Evolutionary conservation across 2,329 filamentous ascomycete genomes (phyloP).

Genomic region (Fusarium sp.): DNA sequence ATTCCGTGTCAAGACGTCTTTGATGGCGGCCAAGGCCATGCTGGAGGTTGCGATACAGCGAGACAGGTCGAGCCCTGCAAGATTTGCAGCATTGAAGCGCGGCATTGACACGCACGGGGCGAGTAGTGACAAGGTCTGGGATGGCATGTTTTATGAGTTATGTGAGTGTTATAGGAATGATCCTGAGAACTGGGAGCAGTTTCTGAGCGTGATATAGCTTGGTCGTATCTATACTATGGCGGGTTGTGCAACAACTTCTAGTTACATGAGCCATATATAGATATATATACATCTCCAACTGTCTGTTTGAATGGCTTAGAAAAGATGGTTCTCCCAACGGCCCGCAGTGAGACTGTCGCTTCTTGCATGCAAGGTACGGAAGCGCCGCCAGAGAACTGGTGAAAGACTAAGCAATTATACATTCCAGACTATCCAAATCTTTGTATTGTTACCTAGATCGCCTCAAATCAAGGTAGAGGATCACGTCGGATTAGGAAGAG

Average conservation of each 20-base stretch:
- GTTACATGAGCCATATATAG: not conserved
- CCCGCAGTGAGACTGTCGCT: slow-evolving; percentile 2
- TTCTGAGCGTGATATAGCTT: not conserved
- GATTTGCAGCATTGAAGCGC: not conserved
- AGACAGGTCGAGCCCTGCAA: not conserved
- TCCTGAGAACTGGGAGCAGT: not conserved
- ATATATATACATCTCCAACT: not conserved
- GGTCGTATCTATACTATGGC: too few species aligned
- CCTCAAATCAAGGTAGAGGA: not conserved
- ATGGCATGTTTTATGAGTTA: not conserved
- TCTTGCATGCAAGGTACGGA: not conserved
- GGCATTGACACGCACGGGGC: not conserved
- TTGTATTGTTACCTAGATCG: not conserved
- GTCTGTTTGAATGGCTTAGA: not conserved
- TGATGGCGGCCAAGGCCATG: not conserved
- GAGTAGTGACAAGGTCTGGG: not conserved
- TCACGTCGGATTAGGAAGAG: slow-evolving; percentile 6
- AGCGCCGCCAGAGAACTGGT: not conserved
- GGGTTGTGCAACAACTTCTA: too few species aligned
- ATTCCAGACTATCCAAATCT: slow-evolving; percentile 23
- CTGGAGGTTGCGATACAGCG: not conserved
- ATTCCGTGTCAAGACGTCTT: not conserved
- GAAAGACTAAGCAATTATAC: not conserved
- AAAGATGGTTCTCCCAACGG: not conserved
- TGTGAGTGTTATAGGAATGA: not conserved